A percentile compares a stretch with the other conserved stretches of the same genome.
Evolutionary conservation across 192 early-diverging fungal species (phyloP).

Genomic region (Pilobolus umbonatus): DNA sequence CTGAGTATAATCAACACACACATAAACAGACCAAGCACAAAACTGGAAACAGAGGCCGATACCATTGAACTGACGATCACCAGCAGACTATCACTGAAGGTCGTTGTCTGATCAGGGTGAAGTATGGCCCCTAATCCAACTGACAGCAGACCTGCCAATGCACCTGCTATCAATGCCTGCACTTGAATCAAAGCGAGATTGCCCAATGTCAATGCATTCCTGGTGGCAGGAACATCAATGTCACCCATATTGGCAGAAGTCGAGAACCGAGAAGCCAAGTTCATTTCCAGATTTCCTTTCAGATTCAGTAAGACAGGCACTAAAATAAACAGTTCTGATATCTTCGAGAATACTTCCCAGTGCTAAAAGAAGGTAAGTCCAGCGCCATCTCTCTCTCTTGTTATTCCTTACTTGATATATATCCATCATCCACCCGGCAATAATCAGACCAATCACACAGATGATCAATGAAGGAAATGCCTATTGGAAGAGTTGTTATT

Average conservation of each 20-base stretch:
- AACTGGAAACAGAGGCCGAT: conserved; percentile 62
- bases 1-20: conserved; percentile 62
- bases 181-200: conserved; percentile 74
- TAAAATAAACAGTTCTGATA: conserved; percentile 79
- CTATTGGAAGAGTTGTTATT: conserved; percentile 21
- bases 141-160: conserved; percentile 66
- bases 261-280: conserved; percentile 79
- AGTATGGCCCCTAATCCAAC: conserved; percentile 52
- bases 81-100: conserved; percentile 43
- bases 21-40: conserved; percentile 70
- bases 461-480: conserved; percentile 64
- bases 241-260: conserved; percentile 70
- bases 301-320: conserved; percentile 81
- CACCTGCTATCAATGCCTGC: conserved; percentile 66
- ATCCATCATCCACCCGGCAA: conserved; percentile 69
- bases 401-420: conserved; percentile 46
- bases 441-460: conserved; percentile 63
- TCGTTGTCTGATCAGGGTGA: conserved; percentile 40
- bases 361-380: conserved; percentile 43
- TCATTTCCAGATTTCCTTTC: conserved; percentile 92
- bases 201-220: conserved; percentile 58
- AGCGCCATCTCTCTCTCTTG: not conserved
- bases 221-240: conserved; percentile 46
- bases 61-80: conserved; percentile 64
- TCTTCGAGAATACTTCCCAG: conserved; percentile 60